Percentiles rank a stretch among this genome's conserved stretches.
These are phyloP conservation scores for Thyridium curvatum DNA, from an alignment of 2,329 filamentous ascomycete species.

Conservation along the genomic window DNA sequence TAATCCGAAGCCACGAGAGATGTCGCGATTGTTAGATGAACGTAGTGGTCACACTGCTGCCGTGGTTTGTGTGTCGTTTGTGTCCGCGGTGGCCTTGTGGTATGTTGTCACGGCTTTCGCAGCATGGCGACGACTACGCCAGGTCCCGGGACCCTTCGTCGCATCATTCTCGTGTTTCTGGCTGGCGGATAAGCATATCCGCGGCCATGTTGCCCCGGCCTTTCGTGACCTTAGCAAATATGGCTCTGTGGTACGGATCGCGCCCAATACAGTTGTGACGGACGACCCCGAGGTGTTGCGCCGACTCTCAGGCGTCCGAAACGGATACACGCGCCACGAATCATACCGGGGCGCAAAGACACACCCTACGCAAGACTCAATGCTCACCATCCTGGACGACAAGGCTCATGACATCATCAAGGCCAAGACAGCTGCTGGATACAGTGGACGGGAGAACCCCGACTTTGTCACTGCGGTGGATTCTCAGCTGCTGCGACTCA, in stretches of 20 bases:
- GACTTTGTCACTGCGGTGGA: not conserved
- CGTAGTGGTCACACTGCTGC: too few species aligned
- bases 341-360: not conserved
- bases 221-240: not conserved
- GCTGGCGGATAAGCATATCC: not conserved
- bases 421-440: slow-evolving; percentile 3
- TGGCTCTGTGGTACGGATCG: slow-evolving; percentile 10
- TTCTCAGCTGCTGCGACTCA: not conserved
- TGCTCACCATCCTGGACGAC: slow-evolving; percentile 6
- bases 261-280: slow-evolving; percentile 12
- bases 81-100: too few species aligned
- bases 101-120: too few species aligned
- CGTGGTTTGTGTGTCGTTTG: too few species aligned
- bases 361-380: slow-evolving; percentile 6
- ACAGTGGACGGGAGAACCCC: not conserved
- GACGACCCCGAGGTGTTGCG: slow-evolving; percentile 8
- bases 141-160: not conserved
- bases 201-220: not conserved
- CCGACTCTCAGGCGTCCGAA: slow-evolving; percentile 6
- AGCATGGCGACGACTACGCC: too few species aligned
- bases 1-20: too few species aligned
- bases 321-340: not conserved
- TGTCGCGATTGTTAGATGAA: too few species aligned
- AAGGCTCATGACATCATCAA: slow-evolving; percentile 14
- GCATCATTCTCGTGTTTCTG: not conserved